These are phyloP conservation scores for Choricystis sp. DNA, from an alignment of 139 green algal species.

Conservation along the genomic window DNA sequence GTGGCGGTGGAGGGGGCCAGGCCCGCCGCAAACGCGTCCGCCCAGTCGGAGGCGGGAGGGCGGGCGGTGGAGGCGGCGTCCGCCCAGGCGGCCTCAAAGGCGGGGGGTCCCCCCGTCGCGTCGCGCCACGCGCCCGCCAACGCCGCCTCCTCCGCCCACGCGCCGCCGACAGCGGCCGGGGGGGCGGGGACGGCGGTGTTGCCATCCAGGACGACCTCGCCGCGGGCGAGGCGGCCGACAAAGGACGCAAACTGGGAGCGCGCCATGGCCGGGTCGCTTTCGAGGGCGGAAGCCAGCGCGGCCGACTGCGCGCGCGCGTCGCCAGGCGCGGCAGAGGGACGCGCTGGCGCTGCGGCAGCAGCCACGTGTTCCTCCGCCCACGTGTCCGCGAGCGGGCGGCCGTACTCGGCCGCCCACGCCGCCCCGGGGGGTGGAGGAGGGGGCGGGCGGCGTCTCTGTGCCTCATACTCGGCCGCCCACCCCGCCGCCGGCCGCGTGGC, in stretches of 20 bases:
- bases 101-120: not conserved
- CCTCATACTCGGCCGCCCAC: constrained; percentile 33
- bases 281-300: constrained; percentile 10
- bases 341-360: not conserved
- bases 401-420: constrained; percentile 5
- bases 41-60: constrained; percentile 29
- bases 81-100: not conserved
- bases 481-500: constrained; percentile 9
- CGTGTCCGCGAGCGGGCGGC: constrained; percentile 28
- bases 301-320: constrained; percentile 17
- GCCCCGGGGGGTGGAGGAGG: not conserved
- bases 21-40: constrained; percentile 39
- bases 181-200: constrained; percentile 23
- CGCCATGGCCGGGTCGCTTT: constrained; percentile 76
- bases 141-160: constrained; percentile 36
- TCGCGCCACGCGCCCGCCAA: not conserved
- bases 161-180: constrained; percentile 5
- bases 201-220: constrained; percentile 63
- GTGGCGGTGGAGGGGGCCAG: constrained; percentile 13
- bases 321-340: not conserved
- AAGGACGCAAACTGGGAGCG: constrained; percentile 91
- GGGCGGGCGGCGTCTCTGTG: not conserved
- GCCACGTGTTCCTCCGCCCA: constrained; percentile 8
- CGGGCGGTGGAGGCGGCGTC: constrained; percentile 5
- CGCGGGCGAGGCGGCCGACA: constrained; percentile 82